A percentile compares a stretch with the other conserved stretches of the same genome.
Evolutionary conservation across 495 filamentous ascomycete genomes (phyloP).

Genomic region (Penicillium odoratum): DNA sequence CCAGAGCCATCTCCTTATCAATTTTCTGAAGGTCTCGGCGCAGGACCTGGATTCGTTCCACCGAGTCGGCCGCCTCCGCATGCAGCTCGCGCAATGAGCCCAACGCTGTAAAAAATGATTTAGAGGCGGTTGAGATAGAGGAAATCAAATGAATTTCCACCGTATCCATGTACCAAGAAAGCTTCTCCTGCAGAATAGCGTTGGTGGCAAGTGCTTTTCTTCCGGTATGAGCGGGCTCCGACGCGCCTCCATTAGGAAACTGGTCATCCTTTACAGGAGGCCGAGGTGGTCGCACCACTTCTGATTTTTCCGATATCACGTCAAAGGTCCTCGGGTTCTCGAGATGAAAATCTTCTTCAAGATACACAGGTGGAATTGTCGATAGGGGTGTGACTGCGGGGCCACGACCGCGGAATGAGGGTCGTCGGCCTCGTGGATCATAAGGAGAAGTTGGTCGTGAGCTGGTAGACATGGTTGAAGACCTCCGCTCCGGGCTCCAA

Average conservation of each 20-base stretch:
- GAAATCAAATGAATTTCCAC: constrained; percentile 97
- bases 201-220: constrained; percentile 93
- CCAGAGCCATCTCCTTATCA: constrained; percentile 84
- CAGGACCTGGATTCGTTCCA: constrained; percentile 78
- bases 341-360: constrained; percentile 91
- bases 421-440: constrained; percentile 36
- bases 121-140: constrained; percentile 91
- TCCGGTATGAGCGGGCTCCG: constrained; percentile 52
- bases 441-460: constrained; percentile 45
- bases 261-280: constrained; percentile 53
- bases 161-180: constrained; percentile 99
- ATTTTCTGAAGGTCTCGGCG: constrained; percentile 76
- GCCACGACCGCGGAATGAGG: constrained; percentile 37
- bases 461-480: constrained; percentile 36
- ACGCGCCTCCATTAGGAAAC: constrained; percentile 59
- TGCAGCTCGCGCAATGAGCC: constrained; percentile 89
- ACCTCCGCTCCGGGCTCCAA: constrained; percentile 39
- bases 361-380: constrained; percentile 90
- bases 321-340: constrained; percentile 97
- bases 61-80: constrained; percentile 87
- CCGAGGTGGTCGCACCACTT: constrained; percentile 74
- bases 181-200: constrained; percentile 97
- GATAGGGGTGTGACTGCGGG: constrained; percentile 81
- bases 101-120: constrained; percentile 93
- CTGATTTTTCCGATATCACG: constrained; percentile 92